Percentiles rank a stretch among this genome's conserved stretches.
These are phyloP conservation scores for Acacia confusa DNA, from an alignment of 306 rosid species.

Conservation along the genomic window DNA sequence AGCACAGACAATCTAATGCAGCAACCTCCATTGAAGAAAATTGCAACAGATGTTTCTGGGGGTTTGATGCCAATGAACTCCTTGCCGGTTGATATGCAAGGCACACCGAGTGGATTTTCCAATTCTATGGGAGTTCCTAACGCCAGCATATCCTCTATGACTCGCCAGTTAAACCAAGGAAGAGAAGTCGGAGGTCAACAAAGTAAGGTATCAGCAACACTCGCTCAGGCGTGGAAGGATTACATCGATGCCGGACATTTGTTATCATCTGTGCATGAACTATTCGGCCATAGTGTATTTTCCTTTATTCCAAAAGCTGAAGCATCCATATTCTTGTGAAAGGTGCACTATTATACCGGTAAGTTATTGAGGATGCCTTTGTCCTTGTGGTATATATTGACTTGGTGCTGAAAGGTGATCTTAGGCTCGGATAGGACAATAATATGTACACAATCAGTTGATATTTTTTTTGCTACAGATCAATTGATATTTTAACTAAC, in stretches of 20 bases:
- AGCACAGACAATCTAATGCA: conserved; percentile 65
- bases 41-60: conserved; percentile 57
- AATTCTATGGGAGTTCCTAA: conserved; percentile 46
- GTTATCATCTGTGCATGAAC: conserved; percentile 56
- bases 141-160: conserved; percentile 33
- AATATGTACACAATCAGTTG: neutral
- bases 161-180: conserved; percentile 43
- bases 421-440: neutral
- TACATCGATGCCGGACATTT: conserved; percentile 69
- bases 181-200: conserved; percentile 51
- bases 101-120: conserved; percentile 56
- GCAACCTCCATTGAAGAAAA: conserved; percentile 72
- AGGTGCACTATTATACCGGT: neutral
- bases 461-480: no score
- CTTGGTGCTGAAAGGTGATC: conserved; percentile 3
- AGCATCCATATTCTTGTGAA: conserved; percentile 63
- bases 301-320: conserved; percentile 68
- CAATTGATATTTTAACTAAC: neutral
- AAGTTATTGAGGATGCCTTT: neutral
- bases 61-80: conserved; percentile 73
- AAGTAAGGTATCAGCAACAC: conserved; percentile 51
- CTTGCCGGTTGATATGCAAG: conserved; percentile 73
- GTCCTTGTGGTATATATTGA: neutral
- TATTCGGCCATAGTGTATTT: conserved; percentile 71
- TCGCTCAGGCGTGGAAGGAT: conserved; percentile 91